Evolutionary conservation across 257 asterid genomes (phyloP), one percentile per base, ranked within the genome.

Genomic region (Vinca minor): DNA sequence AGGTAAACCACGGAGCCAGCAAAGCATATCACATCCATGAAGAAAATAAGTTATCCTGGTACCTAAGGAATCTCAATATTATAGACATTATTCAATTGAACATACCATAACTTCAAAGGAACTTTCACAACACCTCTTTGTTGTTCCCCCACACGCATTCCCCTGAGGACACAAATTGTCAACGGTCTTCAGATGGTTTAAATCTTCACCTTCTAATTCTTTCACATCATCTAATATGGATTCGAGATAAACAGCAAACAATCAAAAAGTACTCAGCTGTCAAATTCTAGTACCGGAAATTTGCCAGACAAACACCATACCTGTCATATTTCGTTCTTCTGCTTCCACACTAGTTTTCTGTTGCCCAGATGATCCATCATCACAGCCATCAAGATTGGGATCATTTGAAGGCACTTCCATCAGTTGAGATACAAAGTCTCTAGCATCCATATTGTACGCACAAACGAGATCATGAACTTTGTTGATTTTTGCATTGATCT

Each of bases 361-460:
- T 66, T 72, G 59, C 63, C 64, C 84, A 15, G 82, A 78, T 56
- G 75, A 69, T 47, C 65, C 69, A 44, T 50, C 47, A 15, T 36
- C 63, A 54, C 58, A 68, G 69, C 36, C 46, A 63, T 72, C 78
- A 59, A 77, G 69, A 64, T 71, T 79, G 39, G 63, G 69, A 75
- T 76, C 72, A 23, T 72, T 79, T 53, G 84, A 70, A 75, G 93
- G 90, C 59, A 65, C 81, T 70, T 70, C 69, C 83, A 87, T 68
- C 64, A 92, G 63, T 39, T 84, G 79, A 68, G 88, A 69, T 36
- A 87, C 48, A 76, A 92, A 92, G 47, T 83, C 54, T 52, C 97
- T 80, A 54, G 91, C 96, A 68, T 92, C 98, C 86, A 80, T 68
- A 80, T 92, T 92, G 84, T 83, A 83, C n/a, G 93, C 76, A 47